Evolutionary conservation across 495 filamentous ascomycete species (phyloP), one percentile per base, ranked within the genome.

Genomic region (Aspergillus wentii): DNA sequence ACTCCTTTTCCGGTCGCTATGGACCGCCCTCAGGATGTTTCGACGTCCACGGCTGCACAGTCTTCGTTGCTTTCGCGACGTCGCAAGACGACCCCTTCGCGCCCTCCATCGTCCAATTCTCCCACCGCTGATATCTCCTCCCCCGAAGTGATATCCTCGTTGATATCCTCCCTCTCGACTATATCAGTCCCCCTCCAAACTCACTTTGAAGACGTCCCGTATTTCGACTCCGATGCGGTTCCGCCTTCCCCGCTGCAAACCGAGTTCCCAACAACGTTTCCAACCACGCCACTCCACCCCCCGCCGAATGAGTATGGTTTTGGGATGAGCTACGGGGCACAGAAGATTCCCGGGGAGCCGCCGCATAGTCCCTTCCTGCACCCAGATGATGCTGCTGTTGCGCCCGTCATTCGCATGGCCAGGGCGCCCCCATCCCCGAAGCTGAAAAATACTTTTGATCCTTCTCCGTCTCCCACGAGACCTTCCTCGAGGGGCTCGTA

Each of bases 141-240:
- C 10, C 88, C 92, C 17, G 89, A 94, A 61, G 85, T 98, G 33
- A 97, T 98, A 44, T 90, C 86, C 34, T 88, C 85, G 26, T 72
- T 98, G 35, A 94, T 98, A 59, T 90, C 88, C 35, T 92, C 89
- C 3, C 76, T 98, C 13, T 88, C 87, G 14, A 78, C 82, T 55
- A 94, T 97, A 45, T 89, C 88, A 0, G 71, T 77, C 32, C 84
- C 87, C 16, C 72, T 83, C 43, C 80, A 76, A 51, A 72, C 75
- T 27, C 81, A 85, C 59, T 88, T 90, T 53, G 86, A 91, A 34
- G 74, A 64, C 52, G 48, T 79, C 11, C 73, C 75, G 38, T 59
- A 56, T 30, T 70, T 71, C 41, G 65, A 64, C 40, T 61, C 69
- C 3, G 65, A 69, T 19, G 71, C 59, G 35, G 54, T 69, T 30